Evolutionary conservation across 2,329 filamentous ascomycete species (phyloP), one percentile per base, ranked within the genome.

Genomic region (Aspergillus alliaceus): DNA sequence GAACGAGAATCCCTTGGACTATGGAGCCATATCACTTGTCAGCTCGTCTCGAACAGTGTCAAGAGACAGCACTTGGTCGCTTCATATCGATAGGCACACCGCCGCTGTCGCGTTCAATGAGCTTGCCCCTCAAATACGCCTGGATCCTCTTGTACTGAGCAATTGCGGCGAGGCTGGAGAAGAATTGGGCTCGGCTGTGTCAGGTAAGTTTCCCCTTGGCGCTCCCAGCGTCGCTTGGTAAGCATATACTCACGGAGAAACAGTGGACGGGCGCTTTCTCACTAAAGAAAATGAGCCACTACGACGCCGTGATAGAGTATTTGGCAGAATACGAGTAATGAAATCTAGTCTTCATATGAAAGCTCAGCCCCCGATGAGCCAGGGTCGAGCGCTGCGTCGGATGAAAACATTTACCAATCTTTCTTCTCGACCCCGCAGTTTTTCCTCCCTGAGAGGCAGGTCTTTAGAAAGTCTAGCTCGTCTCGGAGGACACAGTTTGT

Each of bases 401-500:
- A 75, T 73, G 51, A 78, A 71, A 61, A 77, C 75, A 15, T 69
- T 78, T 51, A 70, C 69, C 6, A 69, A 65, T 40, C 56, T 77
- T 8, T 54, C 66, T 6, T 59, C 55, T 54, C 69, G 66, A 24
- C 58, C 64, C 11, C 58, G 60, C 46, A 63, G 64, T 6, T 71
- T 75, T 64, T 67, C 67, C 40, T 69, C 71, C 11, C 58, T 79
- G 51, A 69, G 61, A 46, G 74, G 72, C n/a, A 74, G 63, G 47
- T 62, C 67, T 12, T 42, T 80, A 15, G 76, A 79, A 51, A 71
- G 67, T n/a, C 65, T 80, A 20, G 68, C 75, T 46, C 74, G 75
- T 12, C 68, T 80, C 24, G 77, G 78, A 48, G 78, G 78, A 6
- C 66, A 77, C 54, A 73, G 73, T 56, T 68, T 72, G 54, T 60